phyloP scores from a whole-genome alignment of 495 filamentous ascomycete species.

The Chaetomium fimeti region DNA sequence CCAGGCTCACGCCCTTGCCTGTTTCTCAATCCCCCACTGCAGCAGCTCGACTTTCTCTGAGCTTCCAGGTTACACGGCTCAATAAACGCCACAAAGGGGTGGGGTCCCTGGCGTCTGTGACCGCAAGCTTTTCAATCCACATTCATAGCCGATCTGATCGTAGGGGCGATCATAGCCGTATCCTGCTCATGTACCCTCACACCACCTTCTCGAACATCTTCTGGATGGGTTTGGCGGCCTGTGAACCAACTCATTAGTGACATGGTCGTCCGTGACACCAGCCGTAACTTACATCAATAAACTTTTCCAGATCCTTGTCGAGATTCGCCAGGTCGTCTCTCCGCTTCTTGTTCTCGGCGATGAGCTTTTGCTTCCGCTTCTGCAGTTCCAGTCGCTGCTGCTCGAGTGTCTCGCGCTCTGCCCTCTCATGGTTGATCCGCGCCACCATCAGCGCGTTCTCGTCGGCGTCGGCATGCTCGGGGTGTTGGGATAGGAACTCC shows the following conservation, averaged over 20 bases:
- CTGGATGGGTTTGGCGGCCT: conserved; percentile 84
- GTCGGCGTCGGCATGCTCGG: conserved; percentile 65
- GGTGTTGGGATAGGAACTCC: conserved; percentile 76
- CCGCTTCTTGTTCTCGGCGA: conserved; percentile 90
- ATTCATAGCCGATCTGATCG: neutral
- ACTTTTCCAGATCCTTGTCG: conserved; percentile 86
- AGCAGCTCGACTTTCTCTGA: too few species aligned
- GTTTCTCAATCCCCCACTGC: too few species aligned
- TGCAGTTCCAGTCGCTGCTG: conserved; percentile 80
- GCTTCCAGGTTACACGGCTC: too few species aligned
- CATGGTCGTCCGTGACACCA: neutral
- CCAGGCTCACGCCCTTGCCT: neutral
- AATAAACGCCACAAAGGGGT: too few species aligned
- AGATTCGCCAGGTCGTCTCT: conserved; percentile 88
- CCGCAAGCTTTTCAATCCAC: neutral
- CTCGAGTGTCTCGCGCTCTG: conserved; percentile 81
- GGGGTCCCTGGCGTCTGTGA: too few species aligned
- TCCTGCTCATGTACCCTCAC: conserved; percentile 27
- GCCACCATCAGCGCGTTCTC: conserved; percentile 85
- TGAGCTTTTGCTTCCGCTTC: conserved; percentile 86
- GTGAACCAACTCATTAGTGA: conserved; percentile 24
- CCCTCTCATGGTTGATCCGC: conserved; percentile 86
- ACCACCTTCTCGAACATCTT: conserved; percentile 75
- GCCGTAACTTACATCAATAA: conserved; percentile 68
- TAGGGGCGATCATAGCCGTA: neutral